Evolutionary conservation across 305 asterid genomes (phyloP).

Genomic region (Fraxinus sp.): DNA sequence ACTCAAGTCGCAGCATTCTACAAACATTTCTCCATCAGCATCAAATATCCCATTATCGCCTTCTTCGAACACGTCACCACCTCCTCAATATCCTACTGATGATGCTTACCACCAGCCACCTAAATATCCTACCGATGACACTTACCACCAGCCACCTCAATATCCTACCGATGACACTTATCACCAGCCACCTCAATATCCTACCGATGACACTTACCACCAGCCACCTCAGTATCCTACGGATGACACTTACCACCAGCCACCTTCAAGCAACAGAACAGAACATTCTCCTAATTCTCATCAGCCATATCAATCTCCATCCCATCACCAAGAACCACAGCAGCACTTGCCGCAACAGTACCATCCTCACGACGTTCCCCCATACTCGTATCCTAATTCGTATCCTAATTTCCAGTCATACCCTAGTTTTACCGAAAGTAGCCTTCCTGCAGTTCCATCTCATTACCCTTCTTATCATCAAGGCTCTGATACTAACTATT

Average conservation of each 20-base stretch:
- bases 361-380: conserved; percentile 50
- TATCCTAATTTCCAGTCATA: conserved; percentile 72
- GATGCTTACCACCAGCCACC: background rate
- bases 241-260: conserved; percentile 36
- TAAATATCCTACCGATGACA: background rate
- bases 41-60: conserved; percentile 39
- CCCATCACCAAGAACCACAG: conserved; percentile 52
- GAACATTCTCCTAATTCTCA: conserved; percentile 43
- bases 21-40: conserved; percentile 38
- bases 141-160: background rate
- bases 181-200: background rate
- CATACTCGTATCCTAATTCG: conserved; percentile 50
- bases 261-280: conserved; percentile 34
- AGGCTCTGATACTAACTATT: conserved; percentile 55
- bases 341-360: conserved; percentile 53
- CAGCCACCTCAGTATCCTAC: conserved; percentile 37
- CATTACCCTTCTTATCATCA: conserved; percentile 65
- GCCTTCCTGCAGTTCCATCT: conserved; percentile 65
- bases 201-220: background rate
- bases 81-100: background rate
- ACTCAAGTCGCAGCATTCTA: conserved; percentile 36
- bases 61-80: conserved; percentile 33
- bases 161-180: background rate
- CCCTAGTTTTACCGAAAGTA: conserved; percentile 70
- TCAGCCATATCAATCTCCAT: conserved; percentile 53